These are phyloP conservation scores for Amanita brunnescens DNA, from an alignment of 768 basidiomycete species.

Conservation along the genomic window DNA sequence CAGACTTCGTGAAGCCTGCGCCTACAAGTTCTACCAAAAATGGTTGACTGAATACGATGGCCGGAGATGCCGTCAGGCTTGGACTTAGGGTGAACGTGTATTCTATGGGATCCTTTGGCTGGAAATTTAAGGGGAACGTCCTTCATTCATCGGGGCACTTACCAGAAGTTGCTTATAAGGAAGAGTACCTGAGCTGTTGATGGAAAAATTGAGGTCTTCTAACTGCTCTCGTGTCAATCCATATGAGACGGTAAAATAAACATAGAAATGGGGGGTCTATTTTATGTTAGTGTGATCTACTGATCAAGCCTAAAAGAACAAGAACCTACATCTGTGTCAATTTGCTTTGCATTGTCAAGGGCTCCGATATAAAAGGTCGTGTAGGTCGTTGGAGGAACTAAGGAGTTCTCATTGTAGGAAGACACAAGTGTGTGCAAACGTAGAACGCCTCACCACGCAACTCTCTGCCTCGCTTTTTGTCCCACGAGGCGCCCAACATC, in stretches of 20 bases:
- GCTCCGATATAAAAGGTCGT: slow-evolving; percentile 81
- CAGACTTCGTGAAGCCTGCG: slow-evolving; percentile 75
- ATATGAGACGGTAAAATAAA: slow-evolving; percentile 73
- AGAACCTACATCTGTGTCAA: slow-evolving; percentile 29
- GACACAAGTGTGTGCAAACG: not conserved
- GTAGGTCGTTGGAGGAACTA: slow-evolving; percentile 62
- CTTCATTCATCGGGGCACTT: not conserved
- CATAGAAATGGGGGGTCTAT: slow-evolving; percentile 58
- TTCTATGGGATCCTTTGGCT: not conserved
- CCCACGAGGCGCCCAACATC: slow-evolving; percentile 73
- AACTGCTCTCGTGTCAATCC: slow-evolving; percentile 60
- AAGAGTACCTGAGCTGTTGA: slow-evolving; percentile 37
- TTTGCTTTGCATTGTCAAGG: slow-evolving; percentile 39
- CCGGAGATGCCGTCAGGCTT: slow-evolving; percentile 40
- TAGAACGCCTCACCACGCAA: slow-evolving; percentile 47
- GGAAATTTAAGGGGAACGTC: not conserved
- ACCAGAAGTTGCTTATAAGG: slow-evolving; percentile 20
- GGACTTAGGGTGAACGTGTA: slow-evolving; percentile 47
- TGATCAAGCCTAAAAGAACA: slow-evolving; percentile 10
- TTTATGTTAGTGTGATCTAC: not conserved
- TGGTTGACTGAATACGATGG: slow-evolving; percentile 49
- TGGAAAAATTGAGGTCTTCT: slow-evolving; percentile 63
- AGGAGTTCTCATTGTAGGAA: not conserved
- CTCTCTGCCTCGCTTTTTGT: slow-evolving; percentile 67
- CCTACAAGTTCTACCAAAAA: slow-evolving; percentile 69